phyloP scores from a whole-genome alignment of 306 rosid species.

The Cicer judaicum region DNA sequence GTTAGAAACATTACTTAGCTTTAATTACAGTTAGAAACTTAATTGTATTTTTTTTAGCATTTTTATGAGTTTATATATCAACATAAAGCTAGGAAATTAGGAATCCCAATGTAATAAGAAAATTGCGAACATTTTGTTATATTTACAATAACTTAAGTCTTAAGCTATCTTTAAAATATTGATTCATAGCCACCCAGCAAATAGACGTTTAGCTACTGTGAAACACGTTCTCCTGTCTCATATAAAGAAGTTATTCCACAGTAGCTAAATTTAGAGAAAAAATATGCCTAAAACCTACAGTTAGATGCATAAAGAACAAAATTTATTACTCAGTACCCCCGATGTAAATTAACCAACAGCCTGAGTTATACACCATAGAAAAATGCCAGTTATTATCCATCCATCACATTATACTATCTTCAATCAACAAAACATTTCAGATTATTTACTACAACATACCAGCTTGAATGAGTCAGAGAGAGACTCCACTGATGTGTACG shows the following conservation, averaged over 20 bases:
- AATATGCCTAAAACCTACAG: conserved; percentile 9
- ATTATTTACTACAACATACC: conserved; percentile 57
- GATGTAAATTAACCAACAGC: neutral
- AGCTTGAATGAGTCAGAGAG: conserved; percentile 97
- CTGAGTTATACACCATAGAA: neutral
- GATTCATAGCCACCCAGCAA: neutral
- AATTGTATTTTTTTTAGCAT: neutral
- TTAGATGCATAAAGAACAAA: conserved; percentile 9
- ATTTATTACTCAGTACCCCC: neutral
- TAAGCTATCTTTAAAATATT: neutral
- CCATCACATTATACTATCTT: too few relatives aligned
- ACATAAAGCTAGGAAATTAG: neutral
- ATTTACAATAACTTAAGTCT: neutral
- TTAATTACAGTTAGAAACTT: neutral
- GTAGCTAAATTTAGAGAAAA: neutral
- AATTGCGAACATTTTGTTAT: neutral
- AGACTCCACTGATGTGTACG: conserved; percentile 94
- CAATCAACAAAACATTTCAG: conserved; percentile 14
- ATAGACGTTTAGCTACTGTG: conserved; percentile 10
- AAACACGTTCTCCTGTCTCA: neutral
- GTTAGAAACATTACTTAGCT: neutral
- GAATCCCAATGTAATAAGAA: neutral
- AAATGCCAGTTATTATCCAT: too few relatives aligned
- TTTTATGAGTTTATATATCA: neutral
- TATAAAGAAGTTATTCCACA: neutral